Percentiles rank a stretch among this genome's conserved stretches.
Conservation (phyloP, 805 yeast genomes). For the Yarrowia phangngaensis region DNA sequence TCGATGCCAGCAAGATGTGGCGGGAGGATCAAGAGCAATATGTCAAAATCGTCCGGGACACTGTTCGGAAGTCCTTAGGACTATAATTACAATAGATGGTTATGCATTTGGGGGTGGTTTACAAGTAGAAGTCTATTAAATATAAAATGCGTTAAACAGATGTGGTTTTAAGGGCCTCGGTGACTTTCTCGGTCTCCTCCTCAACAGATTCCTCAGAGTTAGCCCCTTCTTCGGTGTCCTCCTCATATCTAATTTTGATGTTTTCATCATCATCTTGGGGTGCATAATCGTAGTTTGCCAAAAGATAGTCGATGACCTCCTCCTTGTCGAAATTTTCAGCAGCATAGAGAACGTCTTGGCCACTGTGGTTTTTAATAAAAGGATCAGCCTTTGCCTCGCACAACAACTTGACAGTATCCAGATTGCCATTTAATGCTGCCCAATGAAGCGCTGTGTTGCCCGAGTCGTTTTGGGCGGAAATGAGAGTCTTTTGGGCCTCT, state of each 20-base stretch:
- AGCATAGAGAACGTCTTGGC: conserved; percentile 82
- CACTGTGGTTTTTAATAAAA: conserved; percentile 64
- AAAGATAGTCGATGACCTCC: conserved; percentile 72
- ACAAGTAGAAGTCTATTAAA: conserved; percentile 13
- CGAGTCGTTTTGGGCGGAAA: conserved; percentile 59
- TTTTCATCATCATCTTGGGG: conserved; percentile 51
- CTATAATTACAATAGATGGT: conserved; percentile 44
- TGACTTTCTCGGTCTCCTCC: background rate
- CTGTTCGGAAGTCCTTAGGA: conserved; percentile 70
- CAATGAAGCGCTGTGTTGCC: conserved; percentile 96
- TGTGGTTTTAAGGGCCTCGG: conserved; percentile 13
- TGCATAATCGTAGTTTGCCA: conserved; percentile 67
- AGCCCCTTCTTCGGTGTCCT: conserved; percentile 28
- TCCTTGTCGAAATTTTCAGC: conserved; percentile 77
- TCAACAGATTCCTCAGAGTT: conserved; percentile 24
- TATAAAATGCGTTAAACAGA: conserved; percentile 12
- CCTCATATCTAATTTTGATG: conserved; percentile 36
- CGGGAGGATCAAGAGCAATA: conserved; percentile 74
- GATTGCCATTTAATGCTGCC: conserved; percentile 88
- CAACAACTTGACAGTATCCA: conserved; percentile 61
- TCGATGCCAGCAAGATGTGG: conserved; percentile 79
- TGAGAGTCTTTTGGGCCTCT: conserved; percentile 41
- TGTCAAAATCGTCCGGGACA: conserved; percentile 57
- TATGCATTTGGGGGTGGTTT: too few species aligned
- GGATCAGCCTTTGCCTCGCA: conserved; percentile 83